Evolutionary conservation across 176 grass and related monocot species (phyloP).

Genomic region (Oryza officinalis): DNA sequence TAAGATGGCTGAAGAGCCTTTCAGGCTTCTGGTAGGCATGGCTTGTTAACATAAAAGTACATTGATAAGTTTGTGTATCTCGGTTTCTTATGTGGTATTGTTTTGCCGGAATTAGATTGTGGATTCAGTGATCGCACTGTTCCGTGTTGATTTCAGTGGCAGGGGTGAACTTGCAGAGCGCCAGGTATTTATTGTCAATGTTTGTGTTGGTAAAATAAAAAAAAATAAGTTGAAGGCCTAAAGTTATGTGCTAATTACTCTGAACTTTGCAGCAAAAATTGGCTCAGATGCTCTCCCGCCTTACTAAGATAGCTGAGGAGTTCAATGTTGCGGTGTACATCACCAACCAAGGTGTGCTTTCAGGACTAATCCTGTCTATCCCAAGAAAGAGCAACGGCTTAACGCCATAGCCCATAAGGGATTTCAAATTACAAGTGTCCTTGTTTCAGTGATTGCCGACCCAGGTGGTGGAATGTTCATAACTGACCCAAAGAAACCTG

Average conservation of each 20-base stretch:
- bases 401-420: not conserved
- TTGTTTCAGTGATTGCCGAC: constrained; percentile 77
- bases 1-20: constrained; percentile 96
- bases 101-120: constrained; percentile 59
- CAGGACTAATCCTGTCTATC: constrained; percentile 6
- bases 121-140: constrained; percentile 83
- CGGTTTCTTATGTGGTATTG: constrained; percentile 28
- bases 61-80: not conserved
- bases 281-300: constrained; percentile 83
- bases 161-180: constrained; percentile 83
- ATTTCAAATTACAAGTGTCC: constrained; percentile 14
- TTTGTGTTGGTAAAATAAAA: not conserved
- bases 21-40: constrained; percentile 62
- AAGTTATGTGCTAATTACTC: constrained; percentile 9
- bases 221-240: not conserved
- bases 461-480: constrained; percentile 86
- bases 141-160: constrained; percentile 84
- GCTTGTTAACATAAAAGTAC: not conserved
- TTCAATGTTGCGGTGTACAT: constrained; percentile 97
- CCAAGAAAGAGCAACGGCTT: not conserved
- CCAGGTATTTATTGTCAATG: constrained; percentile 58
- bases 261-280: constrained; percentile 80
- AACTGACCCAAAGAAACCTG: constrained; percentile 86
- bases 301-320: constrained; percentile 93
- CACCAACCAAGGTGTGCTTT: constrained; percentile 81